Evolutionary conservation across 495 filamentous ascomycete genomes (phyloP).

Genomic region (Pyronema domesticum): DNA sequence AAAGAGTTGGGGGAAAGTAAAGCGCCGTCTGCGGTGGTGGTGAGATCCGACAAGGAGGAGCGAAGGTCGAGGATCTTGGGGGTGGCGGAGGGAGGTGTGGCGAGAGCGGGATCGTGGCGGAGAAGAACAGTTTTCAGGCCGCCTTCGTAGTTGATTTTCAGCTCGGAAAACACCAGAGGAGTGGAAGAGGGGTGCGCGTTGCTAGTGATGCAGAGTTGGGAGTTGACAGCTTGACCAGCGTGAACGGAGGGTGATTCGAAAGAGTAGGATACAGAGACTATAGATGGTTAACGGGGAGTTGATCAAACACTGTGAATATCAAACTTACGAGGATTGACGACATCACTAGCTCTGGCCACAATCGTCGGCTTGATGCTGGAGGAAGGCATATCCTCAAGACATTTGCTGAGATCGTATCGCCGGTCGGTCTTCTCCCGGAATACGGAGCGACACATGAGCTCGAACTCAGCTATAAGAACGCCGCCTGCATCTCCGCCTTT

Average conservation of each 20-base stretch:
- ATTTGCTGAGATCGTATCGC: constrained; percentile 57
- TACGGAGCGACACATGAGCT: constrained; percentile 45
- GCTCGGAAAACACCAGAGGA: constrained; percentile 44
- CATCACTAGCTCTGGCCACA: constrained; percentile 46
- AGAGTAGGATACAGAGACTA: constrained; percentile 50
- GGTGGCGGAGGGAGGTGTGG: not conserved
- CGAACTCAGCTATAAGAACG: constrained; percentile 65
- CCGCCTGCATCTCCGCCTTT: constrained; percentile 44
- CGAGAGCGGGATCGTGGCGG: constrained; percentile 25
- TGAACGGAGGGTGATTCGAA: constrained; percentile 62
- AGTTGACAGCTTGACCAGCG: constrained; percentile 56
- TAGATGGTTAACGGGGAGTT: not conserved
- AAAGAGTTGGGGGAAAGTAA: constrained; percentile 27
- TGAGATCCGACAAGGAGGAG: constrained; percentile 10
- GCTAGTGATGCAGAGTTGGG: constrained; percentile 59
- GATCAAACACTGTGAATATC: not conserved
- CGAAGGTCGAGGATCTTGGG: constrained; percentile 17
- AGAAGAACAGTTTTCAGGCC: constrained; percentile 41
- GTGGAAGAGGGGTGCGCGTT: constrained; percentile 42
- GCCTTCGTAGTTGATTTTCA: constrained; percentile 53
- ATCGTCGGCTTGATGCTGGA: constrained; percentile 43
- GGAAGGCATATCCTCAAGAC: constrained; percentile 38
- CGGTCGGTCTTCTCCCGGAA: constrained; percentile 44
- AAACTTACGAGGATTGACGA: constrained; percentile 47
- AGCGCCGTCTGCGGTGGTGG: constrained; percentile 5